Evolutionary conservation across 2,329 filamentous ascomycete genomes (phyloP).

Genomic region (Paracorniculantispora psalliotae): DNA sequence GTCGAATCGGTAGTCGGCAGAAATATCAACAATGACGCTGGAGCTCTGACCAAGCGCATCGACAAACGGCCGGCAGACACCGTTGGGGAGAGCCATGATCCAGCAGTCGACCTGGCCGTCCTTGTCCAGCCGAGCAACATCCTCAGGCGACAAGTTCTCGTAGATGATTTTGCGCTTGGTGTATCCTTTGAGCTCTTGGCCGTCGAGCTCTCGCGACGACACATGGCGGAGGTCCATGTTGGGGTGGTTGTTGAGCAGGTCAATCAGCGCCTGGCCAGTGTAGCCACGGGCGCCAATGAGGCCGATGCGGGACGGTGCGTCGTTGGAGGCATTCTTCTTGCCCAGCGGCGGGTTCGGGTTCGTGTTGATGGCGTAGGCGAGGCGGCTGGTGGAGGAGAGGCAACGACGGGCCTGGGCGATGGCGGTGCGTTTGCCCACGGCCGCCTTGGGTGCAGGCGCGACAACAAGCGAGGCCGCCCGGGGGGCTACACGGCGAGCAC

Average conservation of each 20-base stretch:
- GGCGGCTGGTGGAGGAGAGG: conserved; percentile 3
- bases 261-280: conserved; percentile 86
- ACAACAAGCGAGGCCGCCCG: not conserved
- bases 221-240: conserved; percentile 87
- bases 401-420: not conserved
- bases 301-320: conserved; percentile 71
- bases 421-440: not conserved
- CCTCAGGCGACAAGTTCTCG: conserved; percentile 82
- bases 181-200: conserved; percentile 84
- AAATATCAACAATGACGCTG: conserved; percentile 85
- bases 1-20: conserved; percentile 94
- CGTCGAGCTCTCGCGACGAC: conserved; percentile 85
- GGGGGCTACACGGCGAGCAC: conserved; percentile 6
- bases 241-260: conserved; percentile 80
- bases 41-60: conserved; percentile 70
- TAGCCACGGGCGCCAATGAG: conserved; percentile 91
- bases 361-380: conserved; percentile 12
- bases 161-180: conserved; percentile 88
- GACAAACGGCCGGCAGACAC: conserved; percentile 89
- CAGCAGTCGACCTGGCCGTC: conserved; percentile 86
- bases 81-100: conserved; percentile 96
- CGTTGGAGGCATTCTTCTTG: conserved; percentile 81
- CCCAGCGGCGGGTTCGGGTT: conserved; percentile 82
- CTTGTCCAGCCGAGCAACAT: conserved; percentile 78
- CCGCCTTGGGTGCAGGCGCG: not conserved